phyloP scores from a whole-genome alignment of 2,329 filamentous ascomycete species.

The Rugonectria rugulosa region DNA sequence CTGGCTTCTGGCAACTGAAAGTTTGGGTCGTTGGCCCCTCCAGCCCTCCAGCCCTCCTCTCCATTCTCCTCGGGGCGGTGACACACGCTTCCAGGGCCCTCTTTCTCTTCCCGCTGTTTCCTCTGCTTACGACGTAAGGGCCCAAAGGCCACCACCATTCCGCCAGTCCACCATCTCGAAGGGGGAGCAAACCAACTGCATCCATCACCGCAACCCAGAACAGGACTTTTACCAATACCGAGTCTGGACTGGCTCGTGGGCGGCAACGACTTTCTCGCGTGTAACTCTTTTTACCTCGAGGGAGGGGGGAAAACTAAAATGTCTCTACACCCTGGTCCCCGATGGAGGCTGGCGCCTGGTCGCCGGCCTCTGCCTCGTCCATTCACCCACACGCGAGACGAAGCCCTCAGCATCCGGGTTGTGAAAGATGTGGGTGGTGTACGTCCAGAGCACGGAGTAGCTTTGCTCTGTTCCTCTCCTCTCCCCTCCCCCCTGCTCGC shows the following conservation, averaged over 20 bases:
- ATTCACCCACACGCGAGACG: slow-evolving; percentile 8
- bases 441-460: no score
- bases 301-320: slow-evolving; percentile 17
- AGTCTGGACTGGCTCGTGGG: slow-evolving; percentile 30
- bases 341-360: slow-evolving; percentile 25
- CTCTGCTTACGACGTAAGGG: no score
- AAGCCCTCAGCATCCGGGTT: background rate
- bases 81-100: no score
- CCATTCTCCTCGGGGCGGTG: slow-evolving; percentile 22
- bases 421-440: slow-evolving; percentile 1
- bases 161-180: no score
- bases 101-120: slow-evolving; percentile 31
- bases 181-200: no score
- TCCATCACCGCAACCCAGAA: background rate
- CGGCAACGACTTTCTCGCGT: slow-evolving; percentile 25
- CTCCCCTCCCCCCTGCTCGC: background rate
- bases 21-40: slow-evolving; percentile 14
- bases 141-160: slow-evolving; percentile 9
- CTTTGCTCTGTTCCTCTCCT: background rate
- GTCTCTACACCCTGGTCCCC: slow-evolving; percentile 24
- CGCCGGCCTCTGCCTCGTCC: slow-evolving; percentile 16
- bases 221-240: slow-evolving; percentile 22
- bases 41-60: slow-evolving; percentile 3
- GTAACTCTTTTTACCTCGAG: slow-evolving; percentile 31
- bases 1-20: slow-evolving; percentile 4